Conservation (phyloP, 805 yeast species). For the Ogataea saltuana region DNA sequence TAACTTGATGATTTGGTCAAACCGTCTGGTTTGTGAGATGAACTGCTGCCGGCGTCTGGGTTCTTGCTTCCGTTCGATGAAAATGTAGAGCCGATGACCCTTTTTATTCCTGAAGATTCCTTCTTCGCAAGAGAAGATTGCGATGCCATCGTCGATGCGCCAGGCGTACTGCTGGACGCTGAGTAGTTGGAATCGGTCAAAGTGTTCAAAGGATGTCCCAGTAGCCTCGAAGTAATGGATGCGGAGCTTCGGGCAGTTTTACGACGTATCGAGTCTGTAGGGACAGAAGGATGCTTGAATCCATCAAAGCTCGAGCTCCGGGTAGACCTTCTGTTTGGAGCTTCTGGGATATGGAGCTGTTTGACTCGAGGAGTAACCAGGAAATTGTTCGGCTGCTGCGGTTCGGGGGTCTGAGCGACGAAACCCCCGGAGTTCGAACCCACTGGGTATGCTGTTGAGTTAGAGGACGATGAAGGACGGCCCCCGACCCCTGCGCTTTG, state of each 20-base stretch:
- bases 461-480: slow-evolving; percentile 5
- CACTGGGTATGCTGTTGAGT: slow-evolving; percentile 10
- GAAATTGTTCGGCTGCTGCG: slow-evolving; percentile 17
- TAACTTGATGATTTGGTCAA: slow-evolving; percentile 9
- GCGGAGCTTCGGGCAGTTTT: slow-evolving; percentile 30
- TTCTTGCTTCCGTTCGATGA: slow-evolving; percentile 10
- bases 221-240: slow-evolving; percentile 34
- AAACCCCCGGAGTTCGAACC: slow-evolving; percentile 11
- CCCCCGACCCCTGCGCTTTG: slow-evolving; percentile 3
- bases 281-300: slow-evolving; percentile 29
- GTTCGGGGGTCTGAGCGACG: slow-evolving; percentile 31
- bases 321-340: slow-evolving; percentile 40
- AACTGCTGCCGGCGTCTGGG: slow-evolving; percentile 11
- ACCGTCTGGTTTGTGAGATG: slow-evolving; percentile 24
- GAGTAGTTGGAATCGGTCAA: slow-evolving; percentile 26
- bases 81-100: slow-evolving; percentile 30
- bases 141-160: slow-evolving; percentile 10
- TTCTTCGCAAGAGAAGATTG: slow-evolving; percentile 11
- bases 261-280: slow-evolving; percentile 25
- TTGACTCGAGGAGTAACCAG: slow-evolving; percentile 45
- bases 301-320: slow-evolving; percentile 26
- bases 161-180: slow-evolving; percentile 12
- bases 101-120: slow-evolving; percentile 23
- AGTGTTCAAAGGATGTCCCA: slow-evolving; percentile 29
- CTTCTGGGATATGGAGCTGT: slow-evolving; percentile 38